A percentile compares a stretch with the other conserved stretches of the same genome.
These are phyloP conservation scores for Trypanosoma vivax DNA, from an alignment of 208 protist genomes.

Conservation along the genomic window DNA sequence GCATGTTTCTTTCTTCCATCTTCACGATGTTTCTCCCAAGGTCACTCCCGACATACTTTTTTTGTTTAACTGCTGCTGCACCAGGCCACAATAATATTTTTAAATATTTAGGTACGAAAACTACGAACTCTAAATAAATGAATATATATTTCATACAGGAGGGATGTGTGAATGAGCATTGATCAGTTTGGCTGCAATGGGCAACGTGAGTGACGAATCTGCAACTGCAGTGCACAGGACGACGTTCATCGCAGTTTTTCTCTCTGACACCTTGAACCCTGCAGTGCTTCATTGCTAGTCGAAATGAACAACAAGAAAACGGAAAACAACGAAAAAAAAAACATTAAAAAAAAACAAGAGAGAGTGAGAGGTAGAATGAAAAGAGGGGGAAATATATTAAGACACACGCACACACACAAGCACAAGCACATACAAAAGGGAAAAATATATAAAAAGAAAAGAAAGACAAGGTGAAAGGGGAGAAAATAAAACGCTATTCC, in stretches of 20 bases:
- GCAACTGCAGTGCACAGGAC: no score
- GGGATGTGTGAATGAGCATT: neutral
- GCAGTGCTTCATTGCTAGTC: no score
- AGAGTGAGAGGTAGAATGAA: neutral
- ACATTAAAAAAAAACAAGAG: neutral
- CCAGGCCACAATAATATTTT: no score
- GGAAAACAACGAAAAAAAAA: constrained; percentile 8
- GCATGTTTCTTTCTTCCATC: constrained; percentile 24
- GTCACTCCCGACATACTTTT: neutral
- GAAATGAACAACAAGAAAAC: neutral
- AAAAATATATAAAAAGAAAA: neutral
- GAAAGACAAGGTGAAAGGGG: neutral
- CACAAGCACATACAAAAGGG: no score
- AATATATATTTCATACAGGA: neutral
- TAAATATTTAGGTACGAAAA: no score
- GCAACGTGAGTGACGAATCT: no score
- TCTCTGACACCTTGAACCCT: no score
- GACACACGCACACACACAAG: no score
- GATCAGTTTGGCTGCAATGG: neutral
- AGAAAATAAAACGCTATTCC: constrained; percentile 1
- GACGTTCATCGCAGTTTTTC: no score
- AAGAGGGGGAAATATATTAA: neutral
- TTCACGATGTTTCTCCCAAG: neutral
- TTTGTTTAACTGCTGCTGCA: no score
- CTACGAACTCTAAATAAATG: neutral